Percentiles rank a stretch among this genome's conserved stretches.
Evolutionary conservation across 257 asterid genomes (phyloP).

Genomic region (Nyctanthes arbortristis): DNA sequence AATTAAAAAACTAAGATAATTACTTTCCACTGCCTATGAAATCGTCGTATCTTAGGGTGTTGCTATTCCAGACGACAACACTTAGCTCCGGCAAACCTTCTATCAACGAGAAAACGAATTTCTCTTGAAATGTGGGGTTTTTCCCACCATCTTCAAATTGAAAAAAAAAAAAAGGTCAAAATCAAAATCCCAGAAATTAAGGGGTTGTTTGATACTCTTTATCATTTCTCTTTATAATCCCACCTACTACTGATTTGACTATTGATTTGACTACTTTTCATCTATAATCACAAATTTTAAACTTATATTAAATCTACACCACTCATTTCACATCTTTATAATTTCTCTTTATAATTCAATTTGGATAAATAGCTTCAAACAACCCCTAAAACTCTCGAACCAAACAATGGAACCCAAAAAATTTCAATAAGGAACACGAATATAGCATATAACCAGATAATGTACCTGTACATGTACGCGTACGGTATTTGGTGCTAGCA

Average conservation of each 20-base stretch:
- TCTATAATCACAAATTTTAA: no score
- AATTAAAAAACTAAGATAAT: conserved; percentile 8
- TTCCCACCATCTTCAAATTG: conserved; percentile 77
- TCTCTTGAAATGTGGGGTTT: conserved; percentile 95
- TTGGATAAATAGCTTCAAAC: no score
- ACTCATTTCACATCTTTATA: no score
- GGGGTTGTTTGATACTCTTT: no score
- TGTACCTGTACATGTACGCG: conserved; percentile 93
- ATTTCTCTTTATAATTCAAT: no score
- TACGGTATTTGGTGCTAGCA: conserved; percentile 66
- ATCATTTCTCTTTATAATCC: no score
- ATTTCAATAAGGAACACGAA: neutral
- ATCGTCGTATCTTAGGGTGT: conserved; percentile 72
- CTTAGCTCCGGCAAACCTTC: conserved; percentile 78
- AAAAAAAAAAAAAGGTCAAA: neutral
- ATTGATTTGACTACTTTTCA: no score
- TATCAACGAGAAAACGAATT: conserved; percentile 74
- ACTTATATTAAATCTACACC: no score
- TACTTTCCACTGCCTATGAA: conserved; percentile 92
- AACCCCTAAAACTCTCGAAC: neutral
- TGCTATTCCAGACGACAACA: conserved; percentile 87
- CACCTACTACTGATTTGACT: no score
- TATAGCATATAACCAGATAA: neutral
- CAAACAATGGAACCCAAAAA: neutral
- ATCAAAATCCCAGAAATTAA: neutral